Percentiles rank a stretch among this genome's conserved stretches.
These are phyloP conservation scores for Lichtheimia hyalospora DNA, from an alignment of 371 early-diverging fungal genomes.

Conservation along the genomic window DNA sequence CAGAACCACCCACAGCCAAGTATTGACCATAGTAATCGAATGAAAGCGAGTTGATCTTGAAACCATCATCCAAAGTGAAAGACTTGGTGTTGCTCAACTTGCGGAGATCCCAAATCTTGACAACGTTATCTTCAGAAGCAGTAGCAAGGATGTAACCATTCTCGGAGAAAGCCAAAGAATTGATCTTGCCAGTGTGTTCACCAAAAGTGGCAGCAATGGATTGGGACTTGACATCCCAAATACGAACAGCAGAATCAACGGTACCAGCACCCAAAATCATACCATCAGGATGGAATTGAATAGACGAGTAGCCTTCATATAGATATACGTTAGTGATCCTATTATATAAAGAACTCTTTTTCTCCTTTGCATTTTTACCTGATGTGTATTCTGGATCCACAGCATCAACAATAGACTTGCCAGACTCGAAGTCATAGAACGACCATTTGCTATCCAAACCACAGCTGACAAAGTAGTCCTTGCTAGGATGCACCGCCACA, in stretches of 20 bases:
- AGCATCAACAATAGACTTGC: constrained; percentile 57
- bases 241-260: constrained; percentile 67
- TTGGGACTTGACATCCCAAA: constrained; percentile 86
- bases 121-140: constrained; percentile 65
- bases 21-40: constrained; percentile 88
- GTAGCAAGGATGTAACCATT: constrained; percentile 91
- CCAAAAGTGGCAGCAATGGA: constrained; percentile 72
- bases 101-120: constrained; percentile 91
- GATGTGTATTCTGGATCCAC: constrained; percentile 33
- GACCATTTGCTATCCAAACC: constrained; percentile 81
- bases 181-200: constrained; percentile 70
- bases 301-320: constrained; percentile 55
- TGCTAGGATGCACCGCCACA: constrained; percentile 76
- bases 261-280: constrained; percentile 84
- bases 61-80: constrained; percentile 60
- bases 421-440: constrained; percentile 72
- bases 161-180: constrained; percentile 82
- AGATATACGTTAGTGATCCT: constrained; percentile 33
- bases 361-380: constrained; percentile 3
- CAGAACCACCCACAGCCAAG: constrained; percentile 74
- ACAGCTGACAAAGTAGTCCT: constrained; percentile 76
- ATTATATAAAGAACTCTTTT: constrained; percentile 35
- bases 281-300: constrained; percentile 93
- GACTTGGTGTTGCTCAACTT: constrained; percentile 77
- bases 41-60: constrained; percentile 59